Conservation (phyloP, 176 grass and related monocot genomes). For the Aegilops speltoides region DNA sequence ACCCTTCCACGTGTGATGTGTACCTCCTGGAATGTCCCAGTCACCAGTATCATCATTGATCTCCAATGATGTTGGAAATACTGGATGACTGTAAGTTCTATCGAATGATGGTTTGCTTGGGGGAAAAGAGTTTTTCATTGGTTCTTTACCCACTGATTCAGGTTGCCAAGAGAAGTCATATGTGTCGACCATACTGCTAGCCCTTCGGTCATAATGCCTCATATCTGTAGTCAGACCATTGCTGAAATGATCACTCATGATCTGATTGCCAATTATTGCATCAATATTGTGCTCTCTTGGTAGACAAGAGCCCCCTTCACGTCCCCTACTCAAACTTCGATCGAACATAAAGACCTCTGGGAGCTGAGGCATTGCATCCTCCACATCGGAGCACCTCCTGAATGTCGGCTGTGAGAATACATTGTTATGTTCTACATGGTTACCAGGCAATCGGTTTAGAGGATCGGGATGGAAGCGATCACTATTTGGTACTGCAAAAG, state of each 20-base stretch:
- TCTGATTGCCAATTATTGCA: constrained; percentile 27
- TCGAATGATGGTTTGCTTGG: constrained; percentile 28
- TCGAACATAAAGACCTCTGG: constrained; percentile 30
- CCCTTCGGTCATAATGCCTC: constrained; percentile 38
- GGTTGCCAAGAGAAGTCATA: constrained; percentile 40
- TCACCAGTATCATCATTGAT: constrained; percentile 50
- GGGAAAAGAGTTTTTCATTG: constrained; percentile 25
- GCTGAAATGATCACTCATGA: constrained; percentile 46
- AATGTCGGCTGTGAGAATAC: constrained; percentile 42
- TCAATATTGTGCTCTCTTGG: constrained; percentile 31
- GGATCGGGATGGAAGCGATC: constrained; percentile 30
- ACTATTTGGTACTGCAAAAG: constrained; percentile 35
- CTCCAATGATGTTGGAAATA: constrained; percentile 63
- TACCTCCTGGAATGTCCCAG: constrained; percentile 34
- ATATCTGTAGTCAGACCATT: constrained; percentile 38
- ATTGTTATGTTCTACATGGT: constrained; percentile 32
- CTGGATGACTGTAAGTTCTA: constrained; percentile 35
- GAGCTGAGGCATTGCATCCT: constrained; percentile 45
- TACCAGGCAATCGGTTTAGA: constrained; percentile 42
- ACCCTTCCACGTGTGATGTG: constrained; percentile 21
- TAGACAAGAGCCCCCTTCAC: constrained; percentile 31
- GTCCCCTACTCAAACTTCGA: constrained; percentile 46
- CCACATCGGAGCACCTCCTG: constrained; percentile 40
- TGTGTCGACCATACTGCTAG: constrained; percentile 31
- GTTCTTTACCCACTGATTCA: constrained; percentile 36